Percentiles rank a stretch among this genome's conserved stretches.
Conservation (phyloP, 106 monocot genomes). For the Cymbidium sinense region DNA sequence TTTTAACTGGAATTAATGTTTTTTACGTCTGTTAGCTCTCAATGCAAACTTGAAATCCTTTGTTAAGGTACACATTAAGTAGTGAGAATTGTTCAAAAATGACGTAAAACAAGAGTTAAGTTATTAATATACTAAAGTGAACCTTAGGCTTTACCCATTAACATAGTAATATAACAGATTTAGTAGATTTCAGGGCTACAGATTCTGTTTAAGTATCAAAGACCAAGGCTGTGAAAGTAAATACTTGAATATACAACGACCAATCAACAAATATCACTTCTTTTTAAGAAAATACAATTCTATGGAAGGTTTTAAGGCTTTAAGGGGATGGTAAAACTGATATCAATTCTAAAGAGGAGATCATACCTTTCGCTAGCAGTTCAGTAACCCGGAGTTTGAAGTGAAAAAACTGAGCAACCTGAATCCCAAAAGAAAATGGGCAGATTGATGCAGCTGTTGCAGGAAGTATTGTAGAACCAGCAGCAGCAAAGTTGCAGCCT, state of each 20-base stretch:
- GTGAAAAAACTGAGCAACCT: conserved; percentile 65
- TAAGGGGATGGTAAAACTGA: too few species aligned
- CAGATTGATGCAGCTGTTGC: conserved; percentile 58
- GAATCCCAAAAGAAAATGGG: conserved; percentile 83
- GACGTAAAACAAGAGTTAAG: too few species aligned
- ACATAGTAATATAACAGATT: too few species aligned
- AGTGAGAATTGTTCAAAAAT: too few species aligned
- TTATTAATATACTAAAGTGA: too few species aligned
- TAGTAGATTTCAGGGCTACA: too few species aligned
- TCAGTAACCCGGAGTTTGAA: conserved; percentile 72
- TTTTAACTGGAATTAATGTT: not conserved
- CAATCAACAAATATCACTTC: not conserved
- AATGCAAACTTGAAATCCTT: too few species aligned
- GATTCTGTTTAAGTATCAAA: too few species aligned
- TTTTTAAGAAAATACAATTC: not conserved
- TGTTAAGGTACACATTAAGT: too few species aligned
- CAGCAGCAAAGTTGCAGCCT: conserved; percentile 79
- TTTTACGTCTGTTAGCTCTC: not conserved
- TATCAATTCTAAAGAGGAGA: not conserved
- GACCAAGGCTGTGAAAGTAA: too few species aligned
- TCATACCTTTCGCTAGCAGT: conserved; percentile 53
- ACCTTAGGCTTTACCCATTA: too few species aligned
- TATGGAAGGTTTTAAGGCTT: not conserved
- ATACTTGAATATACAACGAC: not conserved
- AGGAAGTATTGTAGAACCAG: conserved; percentile 76